phyloP scores from a whole-genome alignment of 2,329 filamentous ascomycete species.

The Neophaeococcomyces aloes region DNA sequence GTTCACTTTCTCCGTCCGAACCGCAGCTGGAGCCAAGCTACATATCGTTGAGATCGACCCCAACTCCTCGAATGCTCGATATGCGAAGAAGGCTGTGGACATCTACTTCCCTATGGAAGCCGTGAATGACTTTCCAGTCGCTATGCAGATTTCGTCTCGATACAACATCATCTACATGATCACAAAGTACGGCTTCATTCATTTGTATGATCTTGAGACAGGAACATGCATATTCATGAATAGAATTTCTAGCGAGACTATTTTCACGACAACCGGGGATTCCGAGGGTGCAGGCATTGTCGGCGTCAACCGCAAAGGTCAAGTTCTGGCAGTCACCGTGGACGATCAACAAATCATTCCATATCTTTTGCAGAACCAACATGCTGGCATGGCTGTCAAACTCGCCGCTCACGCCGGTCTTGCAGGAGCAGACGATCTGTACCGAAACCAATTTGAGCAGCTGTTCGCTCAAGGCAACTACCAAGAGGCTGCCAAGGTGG shows the following conservation, averaged over 20 bases:
- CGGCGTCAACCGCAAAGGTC: conserved; percentile 93
- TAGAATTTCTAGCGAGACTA: conserved; percentile 96
- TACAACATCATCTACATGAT: conserved; percentile 96
- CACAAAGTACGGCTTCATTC: conserved; percentile 98
- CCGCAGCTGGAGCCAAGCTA: conserved; percentile 80
- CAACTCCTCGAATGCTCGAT: conserved; percentile 74
- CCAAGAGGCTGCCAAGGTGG: conserved; percentile 83
- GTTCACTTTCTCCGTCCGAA: conserved; percentile 91
- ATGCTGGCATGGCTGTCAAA: conserved; percentile 87
- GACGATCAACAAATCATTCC: conserved; percentile 86
- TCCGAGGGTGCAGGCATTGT: conserved; percentile 77
- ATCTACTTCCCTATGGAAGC: conserved; percentile 96
- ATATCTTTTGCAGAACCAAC: conserved; percentile 93
- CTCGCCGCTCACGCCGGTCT: conserved; percentile 88
- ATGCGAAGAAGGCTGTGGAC: conserved; percentile 92
- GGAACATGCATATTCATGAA: conserved; percentile 98
- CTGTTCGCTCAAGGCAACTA: conserved; percentile 72
- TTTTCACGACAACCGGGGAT: conserved; percentile 87
- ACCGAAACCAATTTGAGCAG: conserved; percentile 85
- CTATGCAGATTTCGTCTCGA: conserved; percentile 91
- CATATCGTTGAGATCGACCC: conserved; percentile 98
- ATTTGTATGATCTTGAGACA: conserved; percentile 94
- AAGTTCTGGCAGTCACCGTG: conserved; percentile 86
- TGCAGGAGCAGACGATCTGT: conserved; percentile 86
- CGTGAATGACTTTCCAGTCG: conserved; percentile 92